A percentile compares a stretch with the other conserved stretches of the same genome.
Conservation (phyloP, 2,329 filamentous ascomycete species). For the Alternaria arborescens region DNA sequence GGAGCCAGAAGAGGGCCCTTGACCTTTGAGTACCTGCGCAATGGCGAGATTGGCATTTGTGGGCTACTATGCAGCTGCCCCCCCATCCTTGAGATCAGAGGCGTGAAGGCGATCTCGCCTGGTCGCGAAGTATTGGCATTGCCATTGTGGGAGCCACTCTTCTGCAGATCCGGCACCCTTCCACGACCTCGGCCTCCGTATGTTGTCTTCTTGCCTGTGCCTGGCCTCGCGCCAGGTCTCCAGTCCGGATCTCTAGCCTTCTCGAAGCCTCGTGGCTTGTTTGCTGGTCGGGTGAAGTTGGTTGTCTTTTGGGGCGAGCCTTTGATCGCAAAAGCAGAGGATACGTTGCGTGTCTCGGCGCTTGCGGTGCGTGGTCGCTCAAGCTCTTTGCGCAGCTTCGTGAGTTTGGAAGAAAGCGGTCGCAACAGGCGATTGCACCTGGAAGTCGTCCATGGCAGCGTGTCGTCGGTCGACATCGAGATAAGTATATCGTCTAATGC, state of each 20-base stretch:
- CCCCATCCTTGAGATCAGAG: slow-evolving; percentile 44
- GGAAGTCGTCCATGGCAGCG: slow-evolving; percentile 53
- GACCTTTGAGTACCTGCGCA: slow-evolving; percentile 31
- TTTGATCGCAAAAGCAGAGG: slow-evolving; percentile 36
- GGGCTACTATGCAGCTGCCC: slow-evolving; percentile 42
- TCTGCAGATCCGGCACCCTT: slow-evolving; percentile 17
- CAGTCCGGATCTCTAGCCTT: slow-evolving; percentile 49
- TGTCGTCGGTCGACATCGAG: slow-evolving; percentile 42
- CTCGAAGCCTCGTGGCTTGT: slow-evolving; percentile 45
- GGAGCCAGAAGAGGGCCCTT: slow-evolving; percentile 36
- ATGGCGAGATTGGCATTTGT: slow-evolving; percentile 37
- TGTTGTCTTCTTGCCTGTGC: slow-evolving; percentile 42
- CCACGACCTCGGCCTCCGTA: slow-evolving; percentile 43
- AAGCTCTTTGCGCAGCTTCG: slow-evolving; percentile 48
- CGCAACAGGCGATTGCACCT: slow-evolving; percentile 55
- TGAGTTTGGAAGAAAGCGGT: slow-evolving; percentile 53
- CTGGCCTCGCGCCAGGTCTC: slow-evolving; percentile 39
- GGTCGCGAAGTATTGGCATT: slow-evolving; percentile 27
- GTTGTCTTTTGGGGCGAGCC: slow-evolving; percentile 37
- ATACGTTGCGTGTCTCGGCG: slow-evolving; percentile 32
- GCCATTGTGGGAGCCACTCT: neutral
- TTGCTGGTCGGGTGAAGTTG: slow-evolving; percentile 36
- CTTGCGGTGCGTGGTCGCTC: slow-evolving; percentile 31
- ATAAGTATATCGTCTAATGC: slow-evolving; percentile 30
- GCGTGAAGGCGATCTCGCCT: slow-evolving; percentile 48